Evolutionary conservation across 148 eudicot species (phyloP).

Genomic region (Chenopodium album): DNA sequence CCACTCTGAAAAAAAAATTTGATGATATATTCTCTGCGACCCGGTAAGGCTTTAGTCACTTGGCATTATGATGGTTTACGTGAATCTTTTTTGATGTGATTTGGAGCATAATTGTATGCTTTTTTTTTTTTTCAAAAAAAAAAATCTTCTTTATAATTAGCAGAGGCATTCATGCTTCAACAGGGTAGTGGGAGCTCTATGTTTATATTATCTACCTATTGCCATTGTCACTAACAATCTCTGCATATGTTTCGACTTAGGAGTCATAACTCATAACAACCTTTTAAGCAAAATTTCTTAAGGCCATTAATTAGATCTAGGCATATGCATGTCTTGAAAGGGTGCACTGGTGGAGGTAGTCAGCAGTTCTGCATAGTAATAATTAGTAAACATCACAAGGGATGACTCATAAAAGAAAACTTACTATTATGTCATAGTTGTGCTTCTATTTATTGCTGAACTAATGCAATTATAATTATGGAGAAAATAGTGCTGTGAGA

Average conservation of each 20-base stretch:
- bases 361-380: neutral
- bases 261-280: neutral
- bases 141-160: neutral
- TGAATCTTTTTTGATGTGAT: conserved; percentile 4
- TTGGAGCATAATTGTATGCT: neutral
- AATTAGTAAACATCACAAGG: neutral
- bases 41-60: conserved; percentile 40
- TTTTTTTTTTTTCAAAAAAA: neutral
- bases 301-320: neutral
- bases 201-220: neutral
- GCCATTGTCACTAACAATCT: neutral
- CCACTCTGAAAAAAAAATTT: conserved; percentile 93
- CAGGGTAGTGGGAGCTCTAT: neutral
- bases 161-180: neutral
- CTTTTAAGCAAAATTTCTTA: neutral
- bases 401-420: neutral
- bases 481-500: neutral
- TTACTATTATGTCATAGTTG: neutral
- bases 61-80: neutral
- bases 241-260: neutral
- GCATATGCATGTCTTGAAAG: neutral
- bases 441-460: neutral
- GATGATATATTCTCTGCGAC: conserved; percentile 99
- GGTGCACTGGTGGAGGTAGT: neutral
- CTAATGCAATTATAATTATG: neutral